A percentile compares a stretch with the other conserved stretches of the same genome.
phyloP scores from a whole-genome alignment of 345 rosid species.

The Iberis pinnata region DNA sequence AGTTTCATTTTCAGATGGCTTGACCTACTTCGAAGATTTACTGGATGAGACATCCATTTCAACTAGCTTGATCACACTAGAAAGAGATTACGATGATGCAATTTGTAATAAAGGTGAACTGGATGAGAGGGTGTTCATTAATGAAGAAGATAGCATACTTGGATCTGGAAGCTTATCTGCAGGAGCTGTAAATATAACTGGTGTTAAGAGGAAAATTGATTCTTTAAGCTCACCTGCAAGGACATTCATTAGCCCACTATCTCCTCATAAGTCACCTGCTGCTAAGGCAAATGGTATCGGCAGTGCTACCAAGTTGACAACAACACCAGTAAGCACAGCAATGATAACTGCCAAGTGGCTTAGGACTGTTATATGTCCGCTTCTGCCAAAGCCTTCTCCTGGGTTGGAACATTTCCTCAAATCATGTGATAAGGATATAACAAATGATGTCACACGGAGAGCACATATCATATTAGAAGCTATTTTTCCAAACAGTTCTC shows the following conservation, averaged over 20 bases:
- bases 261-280: slow-evolving; percentile 71
- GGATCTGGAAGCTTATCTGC: slow-evolving; percentile 54
- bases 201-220: slow-evolving; percentile 74
- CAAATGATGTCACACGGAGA: slow-evolving; percentile 64
- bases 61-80: slow-evolving; percentile 54
- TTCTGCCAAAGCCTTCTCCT: slow-evolving; percentile 65
- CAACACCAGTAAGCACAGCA: slow-evolving; percentile 88
- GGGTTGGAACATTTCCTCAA: slow-evolving; percentile 62
- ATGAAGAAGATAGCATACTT: slow-evolving; percentile 80
- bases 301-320: slow-evolving; percentile 40
- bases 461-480: slow-evolving; percentile 87
- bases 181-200: slow-evolving; percentile 42
- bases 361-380: slow-evolving; percentile 68
- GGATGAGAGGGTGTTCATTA: slow-evolving; percentile 80
- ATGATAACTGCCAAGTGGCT: slow-evolving; percentile 99
- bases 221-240: slow-evolving; percentile 71
- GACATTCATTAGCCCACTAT: slow-evolving; percentile 69
- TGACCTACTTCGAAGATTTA: slow-evolving; percentile 75
- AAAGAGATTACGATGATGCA: slow-evolving; percentile 65
- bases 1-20: slow-evolving; percentile 55
- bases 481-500: slow-evolving; percentile 70
- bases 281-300: slow-evolving; percentile 51
- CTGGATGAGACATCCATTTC: slow-evolving; percentile 71
- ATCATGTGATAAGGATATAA: slow-evolving; percentile 79
- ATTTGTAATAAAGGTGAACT: slow-evolving; percentile 56